Conservation (phyloP, 2,329 filamentous ascomycete species). For the Hypomyces rosellus region DNA sequence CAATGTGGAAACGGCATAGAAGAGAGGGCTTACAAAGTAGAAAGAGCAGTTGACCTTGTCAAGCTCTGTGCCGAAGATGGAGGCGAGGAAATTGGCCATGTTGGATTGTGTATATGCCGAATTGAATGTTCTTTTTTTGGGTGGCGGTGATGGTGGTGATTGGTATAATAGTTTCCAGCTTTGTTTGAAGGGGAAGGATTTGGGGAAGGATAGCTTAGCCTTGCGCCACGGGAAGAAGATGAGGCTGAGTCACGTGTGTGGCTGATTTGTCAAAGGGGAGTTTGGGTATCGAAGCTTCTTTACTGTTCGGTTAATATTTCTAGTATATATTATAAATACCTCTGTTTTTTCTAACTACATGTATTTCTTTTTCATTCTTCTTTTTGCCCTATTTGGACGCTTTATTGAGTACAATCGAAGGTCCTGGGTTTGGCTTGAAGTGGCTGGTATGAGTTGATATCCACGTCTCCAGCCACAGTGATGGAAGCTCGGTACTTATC, state of each 20-base stretch:
- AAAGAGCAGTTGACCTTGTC: conserved; percentile 99
- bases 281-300: conserved; percentile 8
- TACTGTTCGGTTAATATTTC: background rate
- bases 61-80: conserved; percentile 99
- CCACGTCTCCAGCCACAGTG: too few relatives aligned
- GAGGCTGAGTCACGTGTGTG: conserved; percentile 26
- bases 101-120: background rate
- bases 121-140: conserved; percentile 2
- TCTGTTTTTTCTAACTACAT: too few relatives aligned
- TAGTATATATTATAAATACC: too few relatives aligned
- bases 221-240: conserved; percentile 19
- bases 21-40: conserved; percentile 53
- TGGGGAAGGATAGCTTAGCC: conserved; percentile 17
- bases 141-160: background rate
- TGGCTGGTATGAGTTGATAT: too few relatives aligned
- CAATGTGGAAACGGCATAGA: background rate
- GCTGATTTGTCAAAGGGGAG: conserved; percentile 20
- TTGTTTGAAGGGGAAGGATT: conserved; percentile 14
- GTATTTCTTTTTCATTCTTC: too few relatives aligned
- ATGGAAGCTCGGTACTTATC: background rate
- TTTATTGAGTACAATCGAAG: too few relatives aligned
- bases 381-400: too few relatives aligned
- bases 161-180: background rate
- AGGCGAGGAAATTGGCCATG: conserved; percentile 98
- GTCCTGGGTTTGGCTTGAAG: too few relatives aligned